These are phyloP conservation scores for Madurella fahalii DNA, from an alignment of 2,329 filamentous ascomycete genomes.

Conservation along the genomic window DNA sequence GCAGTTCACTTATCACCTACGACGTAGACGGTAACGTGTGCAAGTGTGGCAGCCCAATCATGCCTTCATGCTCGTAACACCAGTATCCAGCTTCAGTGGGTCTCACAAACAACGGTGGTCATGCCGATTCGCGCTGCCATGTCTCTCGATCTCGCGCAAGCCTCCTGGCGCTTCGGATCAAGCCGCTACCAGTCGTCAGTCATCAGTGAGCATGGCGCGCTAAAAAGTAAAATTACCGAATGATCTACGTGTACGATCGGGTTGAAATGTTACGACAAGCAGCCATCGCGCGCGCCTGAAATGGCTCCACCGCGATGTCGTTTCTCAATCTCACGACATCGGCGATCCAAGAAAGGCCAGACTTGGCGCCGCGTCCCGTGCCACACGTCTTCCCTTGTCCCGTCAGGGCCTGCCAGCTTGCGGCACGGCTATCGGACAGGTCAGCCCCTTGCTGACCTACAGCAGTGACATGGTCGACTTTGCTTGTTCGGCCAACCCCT, in stretches of 20 bases:
- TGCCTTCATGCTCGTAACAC: neutral
- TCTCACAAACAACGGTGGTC: neutral
- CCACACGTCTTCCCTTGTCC: too few relatives aligned
- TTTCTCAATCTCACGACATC: neutral
- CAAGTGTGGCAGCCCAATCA: neutral
- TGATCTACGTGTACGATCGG: conserved; percentile 15
- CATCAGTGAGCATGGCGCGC: neutral
- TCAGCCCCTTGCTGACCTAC: neutral
- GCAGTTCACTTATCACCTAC: too few relatives aligned
- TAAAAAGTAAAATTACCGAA: conserved; percentile 19
- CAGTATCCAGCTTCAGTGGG: neutral
- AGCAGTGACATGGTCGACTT: neutral
- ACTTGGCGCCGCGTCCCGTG: neutral
- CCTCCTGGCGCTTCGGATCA: neutral
- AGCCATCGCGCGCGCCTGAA: neutral
- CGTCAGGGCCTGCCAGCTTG: neutral
- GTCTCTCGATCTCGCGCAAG: neutral
- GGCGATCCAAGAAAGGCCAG: neutral
- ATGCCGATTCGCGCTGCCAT: neutral
- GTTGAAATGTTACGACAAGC: neutral
- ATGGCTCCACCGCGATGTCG: neutral
- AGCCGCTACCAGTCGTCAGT: too few relatives aligned
- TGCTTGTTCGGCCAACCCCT: neutral
- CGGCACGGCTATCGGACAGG: neutral
- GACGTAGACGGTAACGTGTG: too few relatives aligned